Evolutionary conservation across 306 rosid genomes (phyloP).

Genomic region (Dalbergia cultrata): DNA sequence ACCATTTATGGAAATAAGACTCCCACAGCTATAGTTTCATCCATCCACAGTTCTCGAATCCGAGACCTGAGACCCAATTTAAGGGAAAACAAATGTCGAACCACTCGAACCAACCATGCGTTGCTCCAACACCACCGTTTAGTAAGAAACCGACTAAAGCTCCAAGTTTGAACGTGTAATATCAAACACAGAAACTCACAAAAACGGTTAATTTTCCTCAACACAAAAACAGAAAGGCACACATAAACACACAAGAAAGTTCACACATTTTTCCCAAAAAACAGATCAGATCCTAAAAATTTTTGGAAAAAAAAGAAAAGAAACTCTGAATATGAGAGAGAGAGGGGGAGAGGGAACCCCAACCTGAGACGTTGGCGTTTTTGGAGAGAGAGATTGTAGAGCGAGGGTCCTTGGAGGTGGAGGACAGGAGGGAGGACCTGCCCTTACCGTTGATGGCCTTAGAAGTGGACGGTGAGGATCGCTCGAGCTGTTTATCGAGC

Average conservation of each 20-base stretch:
- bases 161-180: not conserved
- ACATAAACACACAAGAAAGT: not conserved
- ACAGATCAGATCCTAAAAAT: not conserved
- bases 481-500: conserved; percentile 87
- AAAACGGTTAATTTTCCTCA: not conserved
- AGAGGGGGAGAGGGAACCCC: too few relatives aligned
- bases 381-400: conserved; percentile 52
- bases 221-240: not conserved
- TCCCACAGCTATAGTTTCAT: too few relatives aligned
- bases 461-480: conserved; percentile 96
- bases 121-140: not conserved
- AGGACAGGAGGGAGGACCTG: conserved; percentile 43
- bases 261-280: not conserved
- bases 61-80: too few relatives aligned
- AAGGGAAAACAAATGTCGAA: not conserved
- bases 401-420: conserved; percentile 60
- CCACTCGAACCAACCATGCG: not conserved
- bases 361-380: conserved; percentile 62
- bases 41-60: too few relatives aligned
- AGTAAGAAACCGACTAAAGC: not conserved
- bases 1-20: too few relatives aligned
- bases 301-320: not conserved
- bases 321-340: not conserved
- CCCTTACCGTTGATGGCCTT: conserved; percentile 73
- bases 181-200: not conserved